Conservation (phyloP, 164 flowering plant genomes). For the Cinnamomum chago region DNA sequence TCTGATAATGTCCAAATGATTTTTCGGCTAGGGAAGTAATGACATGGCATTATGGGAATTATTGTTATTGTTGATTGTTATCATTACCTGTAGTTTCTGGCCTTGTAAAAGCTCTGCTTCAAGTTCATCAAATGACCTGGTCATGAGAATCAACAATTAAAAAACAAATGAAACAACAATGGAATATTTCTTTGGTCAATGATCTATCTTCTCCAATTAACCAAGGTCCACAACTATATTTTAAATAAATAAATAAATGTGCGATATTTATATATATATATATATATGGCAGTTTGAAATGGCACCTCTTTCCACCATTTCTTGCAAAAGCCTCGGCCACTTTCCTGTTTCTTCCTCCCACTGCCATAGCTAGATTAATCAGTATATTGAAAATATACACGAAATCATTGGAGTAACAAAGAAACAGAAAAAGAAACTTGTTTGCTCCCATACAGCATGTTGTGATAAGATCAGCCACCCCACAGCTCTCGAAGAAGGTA, state of each 20-base stretch:
- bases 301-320: slow-evolving; percentile 82
- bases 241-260: background rate
- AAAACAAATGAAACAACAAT: background rate
- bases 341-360: slow-evolving; percentile 97
- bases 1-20: background rate
- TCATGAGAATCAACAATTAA: slow-evolving; percentile 2
- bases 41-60: background rate
- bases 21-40: too few relatives aligned
- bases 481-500: slow-evolving; percentile 98
- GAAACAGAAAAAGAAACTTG: background rate
- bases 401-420: background rate
- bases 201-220: background rate
- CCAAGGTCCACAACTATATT: background rate
- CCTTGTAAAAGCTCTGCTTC: slow-evolving; percentile 96
- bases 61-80: background rate
- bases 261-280: too few relatives aligned
- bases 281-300: background rate
- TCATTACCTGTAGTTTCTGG: slow-evolving; percentile 82
- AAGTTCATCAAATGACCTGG: slow-evolving; percentile 90
- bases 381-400: background rate
- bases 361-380: slow-evolving; percentile 31
- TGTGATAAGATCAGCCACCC: slow-evolving; percentile 94
- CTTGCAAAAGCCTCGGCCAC: slow-evolving; percentile 94
- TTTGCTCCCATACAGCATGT: slow-evolving; percentile 72
- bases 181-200: background rate